phyloP scores from a whole-genome alignment of 78 protist species.

The Anaeramoeba ignava region DNA sequence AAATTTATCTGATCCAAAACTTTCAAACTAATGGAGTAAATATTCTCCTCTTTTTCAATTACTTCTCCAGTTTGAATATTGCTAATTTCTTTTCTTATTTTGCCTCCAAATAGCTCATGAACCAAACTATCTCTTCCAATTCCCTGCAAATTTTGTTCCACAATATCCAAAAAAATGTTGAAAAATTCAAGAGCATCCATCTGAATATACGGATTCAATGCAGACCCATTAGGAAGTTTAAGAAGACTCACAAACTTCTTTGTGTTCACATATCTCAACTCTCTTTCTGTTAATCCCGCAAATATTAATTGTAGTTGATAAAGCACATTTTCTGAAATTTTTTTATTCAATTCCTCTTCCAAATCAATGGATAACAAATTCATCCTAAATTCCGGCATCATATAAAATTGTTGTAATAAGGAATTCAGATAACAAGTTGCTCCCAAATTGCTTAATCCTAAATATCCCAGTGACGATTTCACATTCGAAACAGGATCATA shows the following conservation, averaged over 20 bases:
- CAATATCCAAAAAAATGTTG: neutral
- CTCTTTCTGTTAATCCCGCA: neutral
- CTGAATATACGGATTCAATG: neutral
- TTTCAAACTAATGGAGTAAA: too few species aligned
- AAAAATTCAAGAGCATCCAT: neutral
- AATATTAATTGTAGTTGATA: neutral
- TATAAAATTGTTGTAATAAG: neutral
- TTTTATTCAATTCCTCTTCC: neutral
- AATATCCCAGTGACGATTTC: neutral
- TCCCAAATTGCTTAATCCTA: neutral
- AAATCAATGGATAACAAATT: too few species aligned
- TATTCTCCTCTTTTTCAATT: too few species aligned
- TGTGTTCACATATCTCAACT: neutral
- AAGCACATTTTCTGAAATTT: neutral
- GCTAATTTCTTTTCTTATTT: too few species aligned
- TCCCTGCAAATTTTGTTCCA: neutral
- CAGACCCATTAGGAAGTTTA: neutral
- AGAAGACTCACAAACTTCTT: neutral
- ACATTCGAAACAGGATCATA: neutral
- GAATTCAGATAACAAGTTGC: conserved; percentile 3
- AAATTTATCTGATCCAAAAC: too few species aligned
- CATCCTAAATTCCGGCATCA: neutral
- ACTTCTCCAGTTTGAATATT: too few species aligned
- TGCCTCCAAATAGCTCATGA: too few species aligned
- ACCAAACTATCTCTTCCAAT: neutral